A percentile compares a stretch with the other conserved stretches of the same genome.
Evolutionary conservation across 2,329 filamentous ascomycete genomes (phyloP).

Genomic region (Trichocomaceae sp.): DNA sequence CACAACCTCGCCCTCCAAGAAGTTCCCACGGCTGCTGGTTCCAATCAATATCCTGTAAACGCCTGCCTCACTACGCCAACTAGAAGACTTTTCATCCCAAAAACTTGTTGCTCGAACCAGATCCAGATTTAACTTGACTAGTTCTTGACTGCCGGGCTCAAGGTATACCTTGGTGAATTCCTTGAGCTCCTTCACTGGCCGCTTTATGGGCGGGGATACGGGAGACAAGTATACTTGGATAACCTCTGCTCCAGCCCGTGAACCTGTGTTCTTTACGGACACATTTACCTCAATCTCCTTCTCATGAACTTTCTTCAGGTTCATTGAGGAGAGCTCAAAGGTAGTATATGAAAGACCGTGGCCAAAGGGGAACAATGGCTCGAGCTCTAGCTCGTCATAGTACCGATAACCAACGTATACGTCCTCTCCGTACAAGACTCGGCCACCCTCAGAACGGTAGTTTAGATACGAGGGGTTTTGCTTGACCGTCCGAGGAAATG

Average conservation of each 20-base stretch:
- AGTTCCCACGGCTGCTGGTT: conserved; percentile 18
- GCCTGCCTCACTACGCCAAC: conserved; percentile 35
- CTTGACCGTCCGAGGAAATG: conserved; percentile 60
- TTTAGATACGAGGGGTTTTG: conserved; percentile 72
- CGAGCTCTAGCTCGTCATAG: conserved; percentile 62
- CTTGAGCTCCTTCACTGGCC: conserved; percentile 18
- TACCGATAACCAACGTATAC: conserved; percentile 75
- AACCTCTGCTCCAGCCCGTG: conserved; percentile 48
- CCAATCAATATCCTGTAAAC: conserved; percentile 34
- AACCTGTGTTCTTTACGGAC: conserved; percentile 45
- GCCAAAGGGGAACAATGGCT: conserved; percentile 68
- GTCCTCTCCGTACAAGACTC: conserved; percentile 70
- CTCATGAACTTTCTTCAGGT: background rate
- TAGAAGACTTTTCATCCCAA: conserved; percentile 37
- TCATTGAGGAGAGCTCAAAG: conserved; percentile 47
- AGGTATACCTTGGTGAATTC: conserved; percentile 13
- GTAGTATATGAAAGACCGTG: conserved; percentile 72
- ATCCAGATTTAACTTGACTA: conserved; percentile 23
- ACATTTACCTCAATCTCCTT: background rate
- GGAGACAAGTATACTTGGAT: conserved; percentile 50
- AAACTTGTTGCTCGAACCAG: conserved; percentile 32
- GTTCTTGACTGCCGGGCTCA: background rate
- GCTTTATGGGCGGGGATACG: conserved; percentile 21
- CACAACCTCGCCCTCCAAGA: background rate
- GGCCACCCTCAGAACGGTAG: conserved; percentile 61